phyloP scores from a whole-genome alignment of 2,329 filamentous ascomycete genomes.

The Pyricularia sp. region DNA sequence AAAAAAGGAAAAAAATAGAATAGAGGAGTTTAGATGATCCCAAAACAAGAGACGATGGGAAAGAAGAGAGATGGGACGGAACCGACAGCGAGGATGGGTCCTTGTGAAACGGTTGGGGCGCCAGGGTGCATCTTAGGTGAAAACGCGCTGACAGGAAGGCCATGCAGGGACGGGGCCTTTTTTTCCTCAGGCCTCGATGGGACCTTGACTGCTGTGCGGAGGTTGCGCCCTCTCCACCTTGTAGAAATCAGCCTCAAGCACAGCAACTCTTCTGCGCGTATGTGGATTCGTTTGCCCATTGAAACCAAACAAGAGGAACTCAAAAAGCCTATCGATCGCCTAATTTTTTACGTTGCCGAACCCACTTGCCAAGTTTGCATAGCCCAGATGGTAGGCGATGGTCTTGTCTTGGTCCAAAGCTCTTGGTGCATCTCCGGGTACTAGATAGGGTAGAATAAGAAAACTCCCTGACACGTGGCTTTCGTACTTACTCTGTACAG shows the following conservation, averaged over 20 bases:
- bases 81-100: background rate
- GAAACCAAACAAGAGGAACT: background rate
- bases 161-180: background rate
- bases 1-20: background rate
- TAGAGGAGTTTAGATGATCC: background rate
- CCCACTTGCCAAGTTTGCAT: background rate
- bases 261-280: background rate
- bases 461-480: background rate
- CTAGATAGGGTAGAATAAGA: background rate
- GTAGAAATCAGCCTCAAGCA: background rate
- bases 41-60: background rate
- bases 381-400: background rate
- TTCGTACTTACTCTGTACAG: background rate
- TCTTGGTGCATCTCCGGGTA: background rate
- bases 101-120: background rate
- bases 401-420: background rate
- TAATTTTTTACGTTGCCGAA: background rate
- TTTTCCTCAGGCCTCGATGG: background rate
- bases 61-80: background rate
- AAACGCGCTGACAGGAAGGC: background rate
- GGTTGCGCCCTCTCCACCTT: background rate
- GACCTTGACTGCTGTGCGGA: background rate
- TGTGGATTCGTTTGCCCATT: background rate
- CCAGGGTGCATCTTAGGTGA: background rate
- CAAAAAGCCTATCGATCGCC: background rate